Evolutionary conservation across 1,284 basidiomycete genomes (phyloP), one percentile per base, ranked within the genome.

Genomic region (Hortiboletus rubellus): DNA sequence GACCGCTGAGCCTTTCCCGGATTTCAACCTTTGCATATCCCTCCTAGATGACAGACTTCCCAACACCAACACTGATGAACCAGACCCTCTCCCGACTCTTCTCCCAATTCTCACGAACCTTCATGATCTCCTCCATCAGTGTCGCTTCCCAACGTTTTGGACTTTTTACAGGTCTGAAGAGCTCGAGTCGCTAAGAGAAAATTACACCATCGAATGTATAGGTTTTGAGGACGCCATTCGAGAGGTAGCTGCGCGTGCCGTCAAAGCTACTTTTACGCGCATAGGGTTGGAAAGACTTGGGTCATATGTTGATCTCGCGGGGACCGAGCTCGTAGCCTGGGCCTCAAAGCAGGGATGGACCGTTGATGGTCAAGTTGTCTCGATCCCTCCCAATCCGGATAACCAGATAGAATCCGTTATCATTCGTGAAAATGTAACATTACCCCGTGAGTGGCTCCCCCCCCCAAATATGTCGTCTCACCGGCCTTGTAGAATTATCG

Each of bases 381-480:
- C 74, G 30, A 81, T 97, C 54, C 94, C 94, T 41, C 82, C 86
- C 50, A 96, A 95, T 74, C 90, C 89, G n/a, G 92, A 96, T 74
- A 98, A 97, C 75, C 91, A 94, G 69, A 93, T 97, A 68, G 92
- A 94, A 73, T 92, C 94, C 1, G 92, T 92, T n/a, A 85, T 96
- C 42, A 91, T 96, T 45, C 91, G 93, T 74, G 95, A 97, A 78
- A 87, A 82, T 65, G 91, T 97, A 63, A 89, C 90, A 72, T 79
- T 97, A 57, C 86, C 87, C 63, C 95, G 94, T 96, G 76, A 72
- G 92, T 85, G 42, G 24, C 40, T 37, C 37, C 62, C 55, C 30
- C 54, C 50, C 18, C 46, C 10, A 41, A 44, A 43, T 46, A 5
- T 15, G 31, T 51, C 31, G 24, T 51, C 50, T 60, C 42, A 58